A percentile compares a stretch with the other conserved stretches of the same genome.
These are phyloP conservation scores for Xylaria sp. DNA, from an alignment of 2,329 filamentous ascomycete species.

Conservation along the genomic window DNA sequence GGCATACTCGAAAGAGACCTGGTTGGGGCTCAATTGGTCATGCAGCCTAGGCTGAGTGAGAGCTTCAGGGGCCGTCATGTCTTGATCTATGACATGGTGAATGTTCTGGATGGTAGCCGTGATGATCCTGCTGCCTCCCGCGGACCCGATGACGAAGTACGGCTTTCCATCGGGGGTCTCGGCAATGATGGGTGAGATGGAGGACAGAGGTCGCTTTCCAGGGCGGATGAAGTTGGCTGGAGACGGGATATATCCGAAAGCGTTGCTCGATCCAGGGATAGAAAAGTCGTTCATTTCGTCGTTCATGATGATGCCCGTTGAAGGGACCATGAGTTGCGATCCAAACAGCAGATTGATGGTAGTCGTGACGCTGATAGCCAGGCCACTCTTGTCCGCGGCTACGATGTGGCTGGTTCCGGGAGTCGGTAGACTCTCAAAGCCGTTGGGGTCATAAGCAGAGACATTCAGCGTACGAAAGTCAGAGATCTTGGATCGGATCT, in stretches of 20 bases:
- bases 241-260: slow-evolving; percentile 78
- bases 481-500: slow-evolving; percentile 54
- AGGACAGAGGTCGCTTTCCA: slow-evolving; percentile 78
- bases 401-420: slow-evolving; percentile 73
- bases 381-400: slow-evolving; percentile 69
- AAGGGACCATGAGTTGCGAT: slow-evolving; percentile 75
- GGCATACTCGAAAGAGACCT: slow-evolving; percentile 70
- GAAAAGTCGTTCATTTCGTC: slow-evolving; percentile 74
- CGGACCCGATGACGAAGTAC: slow-evolving; percentile 75
- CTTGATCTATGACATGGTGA: slow-evolving; percentile 73
- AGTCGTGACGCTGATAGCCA: slow-evolving; percentile 78
- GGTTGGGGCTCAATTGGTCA: slow-evolving; percentile 78
- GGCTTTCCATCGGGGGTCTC: slow-evolving; percentile 71
- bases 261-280: slow-evolving; percentile 72
- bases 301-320: slow-evolving; percentile 79
- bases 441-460: slow-evolving; percentile 52
- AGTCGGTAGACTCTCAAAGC: slow-evolving; percentile 59
- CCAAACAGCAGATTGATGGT: slow-evolving; percentile 85
- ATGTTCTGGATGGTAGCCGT: slow-evolving; percentile 81
- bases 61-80: slow-evolving; percentile 65
- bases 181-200: slow-evolving; percentile 78
- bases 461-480: slow-evolving; percentile 47
- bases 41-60: slow-evolving; percentile 75
- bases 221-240: slow-evolving; percentile 77
- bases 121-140: slow-evolving; percentile 85